phyloP scores from a whole-genome alignment of 1,139 yeast genomes.

The Suhomyces bolitotheri region DNA sequence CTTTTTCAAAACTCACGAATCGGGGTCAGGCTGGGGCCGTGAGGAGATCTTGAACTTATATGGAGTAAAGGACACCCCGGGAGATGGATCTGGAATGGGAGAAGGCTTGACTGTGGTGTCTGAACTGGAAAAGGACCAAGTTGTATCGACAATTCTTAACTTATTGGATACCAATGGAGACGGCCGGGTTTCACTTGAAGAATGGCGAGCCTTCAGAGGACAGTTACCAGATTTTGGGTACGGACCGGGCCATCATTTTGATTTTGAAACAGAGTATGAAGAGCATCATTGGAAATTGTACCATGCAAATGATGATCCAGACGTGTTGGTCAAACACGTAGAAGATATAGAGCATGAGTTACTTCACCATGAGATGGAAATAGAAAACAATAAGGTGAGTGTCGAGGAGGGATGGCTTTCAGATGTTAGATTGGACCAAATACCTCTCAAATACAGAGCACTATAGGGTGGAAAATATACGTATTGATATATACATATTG shows the following conservation, averaged over 20 bases:
- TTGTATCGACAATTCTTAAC: conserved; percentile 53
- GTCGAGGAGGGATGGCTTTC: conserved; percentile 32
- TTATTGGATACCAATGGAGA: conserved; percentile 70
- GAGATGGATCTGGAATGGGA: conserved; percentile 92
- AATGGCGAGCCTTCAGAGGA: conserved; percentile 70
- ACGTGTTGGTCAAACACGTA: conserved; percentile 73
- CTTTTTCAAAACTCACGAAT: conserved; percentile 83
- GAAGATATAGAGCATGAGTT: conserved; percentile 91
- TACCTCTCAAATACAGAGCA: conserved; percentile 34
- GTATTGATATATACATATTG: not conserved
- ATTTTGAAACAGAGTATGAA: conserved; percentile 90
- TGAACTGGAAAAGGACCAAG: conserved; percentile 56
- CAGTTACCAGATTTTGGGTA: conserved; percentile 88
- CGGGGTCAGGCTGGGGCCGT: conserved; percentile 54
- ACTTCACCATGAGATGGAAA: conserved; percentile 83
- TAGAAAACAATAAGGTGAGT: conserved; percentile 54
- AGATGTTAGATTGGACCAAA: conserved; percentile 38
- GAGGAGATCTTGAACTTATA: conserved; percentile 76
- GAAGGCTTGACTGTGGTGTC: conserved; percentile 62
- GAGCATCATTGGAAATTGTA: conserved; percentile 91
- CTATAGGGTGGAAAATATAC: conserved; percentile 1
- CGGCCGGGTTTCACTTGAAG: conserved; percentile 62
- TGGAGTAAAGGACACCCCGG: conserved; percentile 77
- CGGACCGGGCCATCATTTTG: conserved; percentile 97
- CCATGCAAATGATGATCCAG: conserved; percentile 82